Conservation (phyloP, 139 green algal species). For the Zygnema circumcarinatum region DNA sequence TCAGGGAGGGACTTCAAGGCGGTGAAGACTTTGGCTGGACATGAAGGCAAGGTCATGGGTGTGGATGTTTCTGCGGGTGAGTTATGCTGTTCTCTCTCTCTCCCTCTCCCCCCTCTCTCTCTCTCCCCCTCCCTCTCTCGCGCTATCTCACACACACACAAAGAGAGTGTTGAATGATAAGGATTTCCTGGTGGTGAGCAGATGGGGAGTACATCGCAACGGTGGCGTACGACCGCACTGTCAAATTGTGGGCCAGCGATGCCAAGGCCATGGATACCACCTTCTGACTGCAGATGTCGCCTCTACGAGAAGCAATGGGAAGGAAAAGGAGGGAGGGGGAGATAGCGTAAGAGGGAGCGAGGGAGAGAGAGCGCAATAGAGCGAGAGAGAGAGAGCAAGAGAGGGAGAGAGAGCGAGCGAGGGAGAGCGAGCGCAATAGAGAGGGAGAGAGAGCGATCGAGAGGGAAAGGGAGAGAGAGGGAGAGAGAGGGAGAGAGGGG, state of each 20-base stretch:
- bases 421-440: no score
- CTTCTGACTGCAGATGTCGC: no score
- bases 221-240: constrained; percentile 56
- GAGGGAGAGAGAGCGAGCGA: background rate
- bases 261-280: background rate
- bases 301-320: no score
- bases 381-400: background rate
- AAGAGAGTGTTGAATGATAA: background rate
- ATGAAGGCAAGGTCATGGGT: constrained; percentile 93
- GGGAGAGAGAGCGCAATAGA: background rate
- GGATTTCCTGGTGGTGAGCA: constrained; percentile 17
- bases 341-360: background rate
- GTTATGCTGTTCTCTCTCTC: background rate
- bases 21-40: constrained; percentile 79
- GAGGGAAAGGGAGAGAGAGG: no score
- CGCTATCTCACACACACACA: background rate
- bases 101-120: background rate
- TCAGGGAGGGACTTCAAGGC: constrained; percentile 72
- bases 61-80: constrained; percentile 74
- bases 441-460: no score
- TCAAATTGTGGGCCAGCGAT: constrained; percentile 59
- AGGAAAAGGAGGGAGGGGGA: no score
- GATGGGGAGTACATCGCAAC: constrained; percentile 54
- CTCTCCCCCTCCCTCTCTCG: no score
- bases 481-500: no score